Evolutionary conservation across 2,329 filamentous ascomycete genomes (phyloP), one percentile per base, ranked within the genome.

Genomic region (Penicillium sp.): DNA sequence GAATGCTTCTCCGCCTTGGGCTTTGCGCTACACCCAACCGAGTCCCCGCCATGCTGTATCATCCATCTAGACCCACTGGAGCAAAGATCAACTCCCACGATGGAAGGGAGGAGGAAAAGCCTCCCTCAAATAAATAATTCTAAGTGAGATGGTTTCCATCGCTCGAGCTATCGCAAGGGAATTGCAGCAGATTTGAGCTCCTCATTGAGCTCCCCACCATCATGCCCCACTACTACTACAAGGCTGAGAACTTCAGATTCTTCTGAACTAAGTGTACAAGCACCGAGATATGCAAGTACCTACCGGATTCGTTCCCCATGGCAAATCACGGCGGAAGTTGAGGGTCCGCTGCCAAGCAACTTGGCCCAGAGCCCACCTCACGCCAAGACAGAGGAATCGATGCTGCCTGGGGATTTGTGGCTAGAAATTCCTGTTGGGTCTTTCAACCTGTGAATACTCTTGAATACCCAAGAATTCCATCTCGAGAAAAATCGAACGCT

Each of bases 311-410:
- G n/a, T 4, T 11, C 20, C 4, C 13, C 2, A 42, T 20, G 14
- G 36, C 44, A 30, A 48, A 47, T 55, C 43, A 46, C 11, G n/a
- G 36, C 22, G 25, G 28, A 41, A 44, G 6, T 24, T 16, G 16
- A 46, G 31, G 41, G 24, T 39, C 53, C 45, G 30, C 30, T 48
- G 55, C 55, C 55, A 57, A 53, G 53, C 24, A 53, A 31, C 11
- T 48, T 48, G 41, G 48, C 47, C 42, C 51, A 42, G 38, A 51
- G 31, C 38, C 36, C 48, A 48, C 48, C 24, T 30, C 14, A 42
- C 48, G 54, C 54, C 54, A 55, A 57, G 52, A 44, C 48, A 43
- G 44, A 30, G 33, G 42, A 39, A 50, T 51, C 45, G 38, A 48
- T 31, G 46, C 24, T 52, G 52, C 49, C 49, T 50, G 25, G 14